Percentiles rank a stretch among this genome's conserved stretches.
phyloP scores from a whole-genome alignment of 345 rosid genomes.

The Boechera retrofracta region DNA sequence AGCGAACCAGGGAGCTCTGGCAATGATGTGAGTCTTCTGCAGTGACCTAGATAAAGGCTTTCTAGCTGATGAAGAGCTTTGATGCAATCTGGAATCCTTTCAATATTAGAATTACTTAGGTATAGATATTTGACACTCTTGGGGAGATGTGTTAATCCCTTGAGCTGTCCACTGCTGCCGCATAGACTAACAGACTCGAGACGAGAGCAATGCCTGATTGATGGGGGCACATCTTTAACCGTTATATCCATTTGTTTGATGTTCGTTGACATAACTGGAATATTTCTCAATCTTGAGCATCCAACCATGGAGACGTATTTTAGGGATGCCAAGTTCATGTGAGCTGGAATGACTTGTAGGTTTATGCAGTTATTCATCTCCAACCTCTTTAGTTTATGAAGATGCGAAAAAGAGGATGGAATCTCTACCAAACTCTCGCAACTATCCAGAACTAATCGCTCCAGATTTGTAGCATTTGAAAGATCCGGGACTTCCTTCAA shows the following conservation, averaged over 20 bases:
- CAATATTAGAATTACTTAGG: neutral
- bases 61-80: neutral
- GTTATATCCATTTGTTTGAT: neutral
- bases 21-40: constrained; percentile 8
- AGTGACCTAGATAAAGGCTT: rapidly evolving
- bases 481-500: too few relatives aligned
- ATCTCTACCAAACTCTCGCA: neutral
- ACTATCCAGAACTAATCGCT: too few relatives aligned
- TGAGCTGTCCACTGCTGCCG: neutral
- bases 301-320: too few relatives aligned
- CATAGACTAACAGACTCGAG: rapidly evolving
- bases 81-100: neutral
- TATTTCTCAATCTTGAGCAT: constrained; percentile 16
- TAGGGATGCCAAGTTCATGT: neutral
- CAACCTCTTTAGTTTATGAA: neutral
- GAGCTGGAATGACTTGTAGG: neutral
- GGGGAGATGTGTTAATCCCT: neutral
- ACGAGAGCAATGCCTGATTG: neutral
- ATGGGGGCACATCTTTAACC: neutral
- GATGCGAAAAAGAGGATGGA: constrained; percentile 19
- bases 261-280: constrained; percentile 15
- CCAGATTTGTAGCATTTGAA: too few relatives aligned
- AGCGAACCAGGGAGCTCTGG: constrained; percentile 7
- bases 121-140: rapidly evolving
- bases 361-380: neutral